phyloP scores from a whole-genome alignment of 371 early-diverging fungal species.

The Saksenaea vasiformis region DNA sequence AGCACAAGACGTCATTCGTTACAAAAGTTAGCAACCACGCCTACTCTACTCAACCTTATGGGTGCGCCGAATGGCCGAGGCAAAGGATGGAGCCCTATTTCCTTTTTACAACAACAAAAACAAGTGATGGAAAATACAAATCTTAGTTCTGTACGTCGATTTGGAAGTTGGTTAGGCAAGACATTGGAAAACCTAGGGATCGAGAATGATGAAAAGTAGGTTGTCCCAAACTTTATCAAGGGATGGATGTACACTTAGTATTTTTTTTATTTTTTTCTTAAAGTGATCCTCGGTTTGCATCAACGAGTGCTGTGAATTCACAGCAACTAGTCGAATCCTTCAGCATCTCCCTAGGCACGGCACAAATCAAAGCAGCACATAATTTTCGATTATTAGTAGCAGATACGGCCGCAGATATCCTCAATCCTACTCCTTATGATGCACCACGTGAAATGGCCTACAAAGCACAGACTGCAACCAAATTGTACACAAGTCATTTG shows the following conservation, averaged over 20 bases:
- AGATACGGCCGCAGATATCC: conserved; percentile 49
- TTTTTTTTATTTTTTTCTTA: too few species aligned
- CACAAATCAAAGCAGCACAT: conserved; percentile 72
- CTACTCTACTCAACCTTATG: conserved; percentile 4
- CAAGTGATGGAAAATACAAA: conserved; percentile 61
- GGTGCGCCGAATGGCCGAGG: conserved; percentile 7
- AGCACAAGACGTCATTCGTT: conserved; percentile 28
- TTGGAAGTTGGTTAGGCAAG: conserved; percentile 70
- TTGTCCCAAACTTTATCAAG: not conserved
- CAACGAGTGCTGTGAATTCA: conserved; percentile 7
- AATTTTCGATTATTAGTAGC: conserved; percentile 66
- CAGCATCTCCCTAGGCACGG: conserved; percentile 71
- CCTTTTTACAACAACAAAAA: conserved; percentile 69
- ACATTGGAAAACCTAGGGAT: conserved; percentile 74
- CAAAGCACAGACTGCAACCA: conserved; percentile 72
- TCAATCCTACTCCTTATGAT: conserved; percentile 51
- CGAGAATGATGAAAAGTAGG: conserved; percentile 57
- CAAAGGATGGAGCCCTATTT: conserved; percentile 65
- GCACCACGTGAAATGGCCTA: conserved; percentile 60
- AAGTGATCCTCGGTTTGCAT: conserved; percentile 18
- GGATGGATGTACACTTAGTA: too few species aligned
- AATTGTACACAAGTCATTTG: conserved; percentile 67
- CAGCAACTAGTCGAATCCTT: conserved; percentile 71
- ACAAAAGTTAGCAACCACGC: conserved; percentile 18
- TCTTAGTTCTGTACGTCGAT: conserved; percentile 59